phyloP scores from a whole-genome alignment of 2,329 filamentous ascomycete species.

The Neonectria ditissima region DNA sequence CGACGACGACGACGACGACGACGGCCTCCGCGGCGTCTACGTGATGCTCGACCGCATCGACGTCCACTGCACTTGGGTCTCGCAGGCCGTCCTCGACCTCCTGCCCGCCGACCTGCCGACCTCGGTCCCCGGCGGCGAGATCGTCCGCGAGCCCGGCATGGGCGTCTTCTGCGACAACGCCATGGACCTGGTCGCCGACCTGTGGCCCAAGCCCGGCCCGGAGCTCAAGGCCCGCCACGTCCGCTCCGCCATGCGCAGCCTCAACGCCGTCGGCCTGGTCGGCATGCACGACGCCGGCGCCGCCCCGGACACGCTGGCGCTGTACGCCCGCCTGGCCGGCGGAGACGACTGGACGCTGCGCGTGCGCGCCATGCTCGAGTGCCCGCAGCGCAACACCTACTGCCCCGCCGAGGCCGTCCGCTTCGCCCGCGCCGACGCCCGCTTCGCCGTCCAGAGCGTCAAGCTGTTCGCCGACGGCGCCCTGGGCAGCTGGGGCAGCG shows the following conservation, averaged over 20 bases:
- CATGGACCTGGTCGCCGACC: conserved; percentile 69
- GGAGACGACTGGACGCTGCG: conserved; percentile 68
- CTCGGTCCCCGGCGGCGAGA: conserved; percentile 72
- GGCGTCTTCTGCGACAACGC: conserved; percentile 82
- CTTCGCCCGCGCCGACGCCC: conserved; percentile 58
- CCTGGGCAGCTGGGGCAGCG: conserved; percentile 77
- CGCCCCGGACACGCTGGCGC: conserved; percentile 62
- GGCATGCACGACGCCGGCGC: conserved; percentile 78
- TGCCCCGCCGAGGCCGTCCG: conserved; percentile 65
- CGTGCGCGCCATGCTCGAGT: conserved; percentile 78
- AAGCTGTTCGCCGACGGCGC: conserved; percentile 80
- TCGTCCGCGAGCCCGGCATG: conserved; percentile 69
- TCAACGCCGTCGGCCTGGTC: conserved; percentile 74
- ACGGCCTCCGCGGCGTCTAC: conserved; percentile 65
- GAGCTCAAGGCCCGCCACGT: conserved; percentile 67
- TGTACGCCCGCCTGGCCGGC: conserved; percentile 65
- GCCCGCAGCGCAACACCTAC: conserved; percentile 71
- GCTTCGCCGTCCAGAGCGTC: conserved; percentile 70
- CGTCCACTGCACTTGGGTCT: conserved; percentile 78
- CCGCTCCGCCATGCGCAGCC: conserved; percentile 68
- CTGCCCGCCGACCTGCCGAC: conserved; percentile 65
- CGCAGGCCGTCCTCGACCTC: conserved; percentile 70
- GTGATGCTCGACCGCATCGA: conserved; percentile 79
- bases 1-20: conserved; percentile 43
- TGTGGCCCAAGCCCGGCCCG: conserved; percentile 68